A percentile compares a stretch with the other conserved stretches of the same genome.
phyloP scores from a whole-genome alignment of 2,329 filamentous ascomycete species.

The Diaporthe capsici region DNA sequence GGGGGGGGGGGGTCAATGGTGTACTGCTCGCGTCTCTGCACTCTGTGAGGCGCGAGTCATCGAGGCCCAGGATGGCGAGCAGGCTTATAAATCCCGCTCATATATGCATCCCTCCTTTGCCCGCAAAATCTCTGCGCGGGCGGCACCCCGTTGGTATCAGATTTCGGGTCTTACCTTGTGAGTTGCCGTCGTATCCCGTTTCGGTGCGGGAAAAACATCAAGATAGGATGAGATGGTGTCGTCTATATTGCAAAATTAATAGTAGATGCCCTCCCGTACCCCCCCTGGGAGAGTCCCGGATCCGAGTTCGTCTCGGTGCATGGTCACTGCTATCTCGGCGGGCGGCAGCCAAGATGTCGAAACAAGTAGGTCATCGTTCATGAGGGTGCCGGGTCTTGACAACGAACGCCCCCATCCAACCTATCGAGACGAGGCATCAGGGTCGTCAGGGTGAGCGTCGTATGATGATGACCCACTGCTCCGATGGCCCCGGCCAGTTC shows the following conservation, averaged over 20 bases:
- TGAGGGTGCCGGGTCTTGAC: slow-evolving; percentile 2
- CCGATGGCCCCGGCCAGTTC: background rate
- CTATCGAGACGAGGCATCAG: background rate
- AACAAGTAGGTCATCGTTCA: slow-evolving; percentile 17
- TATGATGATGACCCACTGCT: slow-evolving; percentile 10
- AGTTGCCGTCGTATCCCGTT: slow-evolving; percentile 22
- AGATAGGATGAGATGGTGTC: slow-evolving; percentile 18
- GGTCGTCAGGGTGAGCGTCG: background rate
- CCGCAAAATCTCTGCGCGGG: background rate
- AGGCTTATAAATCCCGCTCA: background rate
- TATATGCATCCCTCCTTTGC: background rate
- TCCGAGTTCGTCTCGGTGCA: slow-evolving; percentile 8
- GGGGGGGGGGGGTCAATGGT: background rate
- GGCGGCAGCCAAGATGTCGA: background rate
- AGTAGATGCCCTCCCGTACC: background rate
- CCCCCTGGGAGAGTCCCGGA: background rate
- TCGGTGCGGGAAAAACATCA: background rate
- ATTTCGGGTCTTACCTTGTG: background rate
- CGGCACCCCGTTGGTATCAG: background rate
- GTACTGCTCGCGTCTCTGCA: slow-evolving; percentile 3
- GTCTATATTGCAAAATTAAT: slow-evolving; percentile 23
- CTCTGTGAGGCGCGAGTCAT: background rate
- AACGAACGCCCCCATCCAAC: background rate
- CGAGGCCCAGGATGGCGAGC: background rate
- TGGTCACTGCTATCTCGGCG: background rate